Percentiles rank a stretch among this genome's conserved stretches.
These are phyloP conservation scores for Agaricus subrufescens DNA, from an alignment of 768 basidiomycete genomes.

Conservation along the genomic window DNA sequence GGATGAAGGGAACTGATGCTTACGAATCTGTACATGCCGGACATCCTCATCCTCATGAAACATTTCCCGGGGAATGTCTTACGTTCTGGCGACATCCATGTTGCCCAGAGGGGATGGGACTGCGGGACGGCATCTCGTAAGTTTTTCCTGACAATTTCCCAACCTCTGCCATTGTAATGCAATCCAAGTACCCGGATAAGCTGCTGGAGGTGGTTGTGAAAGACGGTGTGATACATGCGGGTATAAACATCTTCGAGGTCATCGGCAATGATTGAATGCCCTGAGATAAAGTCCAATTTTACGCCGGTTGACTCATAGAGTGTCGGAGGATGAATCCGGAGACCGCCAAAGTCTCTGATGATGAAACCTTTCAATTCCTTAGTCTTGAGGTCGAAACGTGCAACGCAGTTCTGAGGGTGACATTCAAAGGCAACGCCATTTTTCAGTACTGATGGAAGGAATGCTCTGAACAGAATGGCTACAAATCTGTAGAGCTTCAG, in stretches of 20 bases:
- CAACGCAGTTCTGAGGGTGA: constrained; percentile 57
- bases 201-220: constrained; percentile 58
- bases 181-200: constrained; percentile 53
- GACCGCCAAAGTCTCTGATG: constrained; percentile 54
- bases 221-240: constrained; percentile 52
- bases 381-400: constrained; percentile 44
- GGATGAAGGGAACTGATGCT: constrained; percentile 18
- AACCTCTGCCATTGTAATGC: constrained; percentile 53
- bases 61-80: constrained; percentile 51
- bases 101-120: constrained; percentile 40
- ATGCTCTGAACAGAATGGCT: constrained; percentile 47
- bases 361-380: constrained; percentile 50
- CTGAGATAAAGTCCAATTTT: constrained; percentile 40
- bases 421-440: constrained; percentile 59
- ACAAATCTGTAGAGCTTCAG: constrained; percentile 32
- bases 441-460: constrained; percentile 47
- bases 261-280: constrained; percentile 45
- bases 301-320: constrained; percentile 46
- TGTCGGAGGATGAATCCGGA: constrained; percentile 48
- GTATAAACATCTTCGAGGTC: constrained; percentile 53
- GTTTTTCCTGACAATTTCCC: constrained; percentile 43
- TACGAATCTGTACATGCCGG: constrained; percentile 51
- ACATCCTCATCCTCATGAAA: constrained; percentile 54
- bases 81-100: constrained; percentile 45
- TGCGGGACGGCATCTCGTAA: constrained; percentile 38